Evolutionary conservation across 2,329 filamentous ascomycete genomes (phyloP).

Genomic region (Penicillium thymicola): DNA sequence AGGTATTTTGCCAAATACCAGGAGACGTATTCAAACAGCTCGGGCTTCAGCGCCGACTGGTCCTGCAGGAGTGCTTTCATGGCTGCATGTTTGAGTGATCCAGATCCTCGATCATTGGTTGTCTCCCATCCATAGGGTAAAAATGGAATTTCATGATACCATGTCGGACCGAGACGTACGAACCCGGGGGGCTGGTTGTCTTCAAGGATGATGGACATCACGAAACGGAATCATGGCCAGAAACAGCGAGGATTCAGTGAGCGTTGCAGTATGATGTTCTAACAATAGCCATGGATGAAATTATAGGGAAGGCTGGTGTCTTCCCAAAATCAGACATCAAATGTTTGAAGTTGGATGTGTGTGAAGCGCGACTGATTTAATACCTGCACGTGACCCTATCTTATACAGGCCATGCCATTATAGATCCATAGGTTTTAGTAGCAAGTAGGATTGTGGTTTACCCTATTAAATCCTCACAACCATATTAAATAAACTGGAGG

Average conservation of each 20-base stretch:
- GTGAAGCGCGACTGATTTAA: neutral
- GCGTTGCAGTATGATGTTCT: neutral
- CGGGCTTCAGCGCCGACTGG: slow-evolving; percentile 35
- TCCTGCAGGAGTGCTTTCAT: slow-evolving; percentile 34
- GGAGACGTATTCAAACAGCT: slow-evolving; percentile 38
- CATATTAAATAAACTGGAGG: too few species aligned
- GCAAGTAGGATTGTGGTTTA: too few species aligned
- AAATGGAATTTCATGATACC: slow-evolving; percentile 41
- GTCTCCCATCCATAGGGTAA: slow-evolving; percentile 28
- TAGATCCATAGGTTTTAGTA: too few species aligned
- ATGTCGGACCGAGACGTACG: slow-evolving; percentile 28
- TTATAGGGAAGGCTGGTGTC: neutral
- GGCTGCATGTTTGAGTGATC: slow-evolving; percentile 35
- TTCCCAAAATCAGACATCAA: neutral
- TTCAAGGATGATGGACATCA: slow-evolving; percentile 10
- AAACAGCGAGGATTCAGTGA: neutral
- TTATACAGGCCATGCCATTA: neutral
- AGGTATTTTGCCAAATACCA: slow-evolving; percentile 41
- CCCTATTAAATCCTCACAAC: too few species aligned
- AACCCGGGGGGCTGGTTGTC: slow-evolving; percentile 7
- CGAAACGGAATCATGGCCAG: neutral
- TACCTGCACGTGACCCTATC: neutral
- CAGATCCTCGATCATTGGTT: slow-evolving; percentile 25
- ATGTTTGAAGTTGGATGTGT: neutral
- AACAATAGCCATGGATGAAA: neutral